Base-by-base conservation (phyloP, 768 basidiomycete species). In the Saitozyma sp. region DNA sequence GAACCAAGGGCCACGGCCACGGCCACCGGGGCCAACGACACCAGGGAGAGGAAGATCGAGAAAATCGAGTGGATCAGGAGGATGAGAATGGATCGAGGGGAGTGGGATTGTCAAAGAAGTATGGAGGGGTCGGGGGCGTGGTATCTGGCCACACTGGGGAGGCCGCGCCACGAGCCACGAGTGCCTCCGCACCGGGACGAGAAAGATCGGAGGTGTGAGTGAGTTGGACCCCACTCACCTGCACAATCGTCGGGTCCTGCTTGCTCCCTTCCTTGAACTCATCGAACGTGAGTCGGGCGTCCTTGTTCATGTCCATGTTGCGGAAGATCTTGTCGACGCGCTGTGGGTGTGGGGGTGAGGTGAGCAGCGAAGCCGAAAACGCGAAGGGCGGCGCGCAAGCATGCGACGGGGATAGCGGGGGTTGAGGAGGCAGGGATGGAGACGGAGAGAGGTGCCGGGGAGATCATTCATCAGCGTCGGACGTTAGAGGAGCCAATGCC, bases 211-310 rank as follows among this genome's bases (percentile, higher is more conserved):
- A 50, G 57, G 8, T 38, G 9, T 8, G 19, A 29, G 49, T 16
- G 8, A 46, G 45, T 17, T 40, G 51, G 8, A 39, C 9, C 29
- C 20, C 43, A 78, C 83, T 58, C 66, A 89, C 95, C 87, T 98
- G 92, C 13, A 99, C 94, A 79, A 99, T 98, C 19, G 95, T 98
- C 40, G 96, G 96, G 79, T 99, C 96, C 79, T 96, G 92, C 81
- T 97, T 98, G 80, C 90, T 92, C 40, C 96, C 96, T 78, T 98
- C 93, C 17, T 94, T 92, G 77, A 99, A 99, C 79, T 99, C 96
- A 9, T 94, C 92, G 79, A 88, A 99, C 0, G 93, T 94, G 59
- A 97, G 83, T 73, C 86, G 89, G 8, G 92, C 90, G 73, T 98
- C 91, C 80, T 92, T 92, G 82, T 98, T 88, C 66, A 88, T 84